Percentiles rank a stretch among this genome's conserved stretches.
These are phyloP conservation scores for Colletotrichum tabaci DNA, from an alignment of 2,329 filamentous ascomycete species.

Conservation along the genomic window DNA sequence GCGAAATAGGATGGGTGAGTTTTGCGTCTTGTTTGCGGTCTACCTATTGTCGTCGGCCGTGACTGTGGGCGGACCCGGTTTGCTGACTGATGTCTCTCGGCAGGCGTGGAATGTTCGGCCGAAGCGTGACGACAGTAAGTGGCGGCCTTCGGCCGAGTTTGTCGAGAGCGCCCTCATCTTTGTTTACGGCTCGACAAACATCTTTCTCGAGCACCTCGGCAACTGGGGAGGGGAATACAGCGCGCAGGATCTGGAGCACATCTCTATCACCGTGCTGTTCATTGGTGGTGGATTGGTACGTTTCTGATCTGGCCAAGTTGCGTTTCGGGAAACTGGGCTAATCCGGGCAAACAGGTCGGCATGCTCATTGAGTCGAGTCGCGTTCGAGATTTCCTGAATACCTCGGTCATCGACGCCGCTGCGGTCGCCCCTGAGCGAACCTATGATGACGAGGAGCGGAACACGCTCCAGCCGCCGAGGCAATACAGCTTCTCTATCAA, in stretches of 20 bases:
- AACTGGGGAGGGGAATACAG: constrained; percentile 80
- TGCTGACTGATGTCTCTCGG: constrained; percentile 35
- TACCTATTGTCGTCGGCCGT: background rate
- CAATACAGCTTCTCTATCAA: constrained; percentile 86
- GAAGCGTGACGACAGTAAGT: constrained; percentile 66
- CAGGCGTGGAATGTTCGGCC: constrained; percentile 91
- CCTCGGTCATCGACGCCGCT: constrained; percentile 58
- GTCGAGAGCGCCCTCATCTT: constrained; percentile 92
- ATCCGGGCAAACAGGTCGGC: constrained; percentile 68
- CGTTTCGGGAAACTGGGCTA: constrained; percentile 42
- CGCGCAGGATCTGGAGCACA: constrained; percentile 87
- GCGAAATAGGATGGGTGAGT: constrained; percentile 86
- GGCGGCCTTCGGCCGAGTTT: constrained; percentile 88
- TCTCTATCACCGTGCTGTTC: constrained; percentile 94
- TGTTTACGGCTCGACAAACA: constrained; percentile 88
- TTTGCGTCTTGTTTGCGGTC: constrained; percentile 28
- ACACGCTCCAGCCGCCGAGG: constrained; percentile 67
- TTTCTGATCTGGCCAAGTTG: background rate
- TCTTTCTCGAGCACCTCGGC: constrained; percentile 91
- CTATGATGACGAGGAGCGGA: constrained; percentile 61
- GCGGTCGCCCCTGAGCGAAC: constrained; percentile 49
- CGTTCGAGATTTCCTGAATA: constrained; percentile 78
- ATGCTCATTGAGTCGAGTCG: constrained; percentile 86
- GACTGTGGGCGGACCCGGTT: background rate
- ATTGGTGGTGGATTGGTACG: constrained; percentile 90